These are phyloP conservation scores for Nematodospora anomalae DNA, from an alignment of 1,139 yeast genomes.

Conservation along the genomic window DNA sequence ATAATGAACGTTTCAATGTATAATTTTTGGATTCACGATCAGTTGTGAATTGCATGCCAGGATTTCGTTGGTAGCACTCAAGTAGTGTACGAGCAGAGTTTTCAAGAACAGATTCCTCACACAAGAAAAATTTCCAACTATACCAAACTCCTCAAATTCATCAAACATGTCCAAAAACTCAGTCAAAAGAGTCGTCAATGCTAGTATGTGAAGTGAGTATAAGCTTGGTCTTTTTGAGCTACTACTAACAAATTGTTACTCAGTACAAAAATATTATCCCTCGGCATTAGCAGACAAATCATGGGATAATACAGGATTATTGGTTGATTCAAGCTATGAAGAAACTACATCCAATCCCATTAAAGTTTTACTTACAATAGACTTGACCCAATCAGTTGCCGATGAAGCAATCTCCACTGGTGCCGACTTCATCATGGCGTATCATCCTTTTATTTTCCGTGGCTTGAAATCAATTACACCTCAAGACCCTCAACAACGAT, in stretches of 20 bases:
- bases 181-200: slow-evolving; percentile 46
- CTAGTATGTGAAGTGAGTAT: slow-evolving; percentile 31
- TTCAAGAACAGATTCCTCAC: no score
- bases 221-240: not conserved
- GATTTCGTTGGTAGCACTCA: no score
- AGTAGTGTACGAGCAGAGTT: no score
- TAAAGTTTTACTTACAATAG: slow-evolving; percentile 72
- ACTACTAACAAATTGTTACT: slow-evolving; percentile 17
- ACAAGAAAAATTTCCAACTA: no score
- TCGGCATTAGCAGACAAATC: slow-evolving; percentile 72
- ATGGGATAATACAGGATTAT: slow-evolving; percentile 93
- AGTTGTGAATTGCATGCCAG: no score
- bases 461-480: slow-evolving; percentile 78
- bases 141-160: no score
- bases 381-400: slow-evolving; percentile 79
- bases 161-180: slow-evolving; percentile 37
- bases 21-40: no score
- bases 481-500: slow-evolving; percentile 75
- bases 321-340: slow-evolving; percentile 58
- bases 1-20: no score
- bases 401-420: slow-evolving; percentile 70
- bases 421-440: slow-evolving; percentile 68
- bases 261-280: slow-evolving; percentile 72
- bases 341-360: slow-evolving; percentile 21
- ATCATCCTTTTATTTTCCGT: slow-evolving; percentile 92